phyloP scores from a whole-genome alignment of 371 early-diverging fungal species.

The Mortierella sp. region DNA sequence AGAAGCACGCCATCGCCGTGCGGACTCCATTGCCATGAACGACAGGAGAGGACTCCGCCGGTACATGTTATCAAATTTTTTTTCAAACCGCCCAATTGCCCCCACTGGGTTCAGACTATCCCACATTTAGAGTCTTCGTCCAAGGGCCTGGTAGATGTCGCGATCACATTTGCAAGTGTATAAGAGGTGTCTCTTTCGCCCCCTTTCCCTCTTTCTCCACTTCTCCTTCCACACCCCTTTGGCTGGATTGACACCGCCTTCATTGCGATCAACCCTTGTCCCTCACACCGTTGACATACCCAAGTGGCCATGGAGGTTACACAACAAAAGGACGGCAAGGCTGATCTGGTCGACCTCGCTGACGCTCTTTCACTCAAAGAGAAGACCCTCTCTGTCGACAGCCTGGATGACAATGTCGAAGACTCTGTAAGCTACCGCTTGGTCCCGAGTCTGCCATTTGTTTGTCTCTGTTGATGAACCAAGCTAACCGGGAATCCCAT shows the following conservation, averaged over 20 bases:
- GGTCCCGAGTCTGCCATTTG: neutral
- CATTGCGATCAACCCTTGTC: neutral
- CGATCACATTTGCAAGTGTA: too few relatives aligned
- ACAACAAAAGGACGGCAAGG: constrained; percentile 35
- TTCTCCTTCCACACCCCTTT: neutral
- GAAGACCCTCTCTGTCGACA: constrained; percentile 29
- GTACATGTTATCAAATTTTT: neutral
- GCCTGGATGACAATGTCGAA: constrained; percentile 32
- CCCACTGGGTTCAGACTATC: too few relatives aligned
- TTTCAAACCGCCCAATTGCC: neutral
- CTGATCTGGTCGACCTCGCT: constrained; percentile 17
- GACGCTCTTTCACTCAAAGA: constrained; percentile 26
- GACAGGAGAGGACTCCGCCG: neutral
- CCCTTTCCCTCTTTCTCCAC: neutral
- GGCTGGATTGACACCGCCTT: neutral
- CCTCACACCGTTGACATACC: neutral
- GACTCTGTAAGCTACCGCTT: constrained; percentile 37
- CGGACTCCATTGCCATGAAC: too few relatives aligned
- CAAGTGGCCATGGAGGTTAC: constrained; percentile 7
- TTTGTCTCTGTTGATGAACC: too few relatives aligned
- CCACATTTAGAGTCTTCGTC: too few relatives aligned
- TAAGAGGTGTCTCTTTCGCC: too few relatives aligned
- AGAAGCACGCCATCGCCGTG: neutral
- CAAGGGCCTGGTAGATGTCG: too few relatives aligned
- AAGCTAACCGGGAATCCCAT: neutral